Evolutionary conservation across 1,284 basidiomycete genomes (phyloP).

Genomic region (Boletus semigastroideus): DNA sequence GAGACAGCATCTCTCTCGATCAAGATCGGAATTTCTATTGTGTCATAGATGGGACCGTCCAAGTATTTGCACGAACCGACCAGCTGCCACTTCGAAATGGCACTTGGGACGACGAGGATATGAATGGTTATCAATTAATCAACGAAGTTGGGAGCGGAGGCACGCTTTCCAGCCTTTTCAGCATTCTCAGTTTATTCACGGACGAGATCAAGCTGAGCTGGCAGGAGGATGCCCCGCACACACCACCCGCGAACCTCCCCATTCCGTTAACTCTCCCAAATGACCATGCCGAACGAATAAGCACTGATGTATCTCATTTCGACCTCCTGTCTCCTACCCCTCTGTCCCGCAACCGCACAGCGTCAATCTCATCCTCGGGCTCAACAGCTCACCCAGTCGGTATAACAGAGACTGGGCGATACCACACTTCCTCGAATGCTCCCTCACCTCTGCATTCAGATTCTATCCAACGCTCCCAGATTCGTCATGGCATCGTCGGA

Average conservation of each 20-base stretch:
- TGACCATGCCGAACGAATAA: slow-evolving; percentile 38
- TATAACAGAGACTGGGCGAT: slow-evolving; percentile 22
- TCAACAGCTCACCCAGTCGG: slow-evolving; percentile 60
- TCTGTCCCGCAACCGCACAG: slow-evolving; percentile 39
- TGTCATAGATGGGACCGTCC: slow-evolving; percentile 88
- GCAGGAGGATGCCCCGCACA: slow-evolving; percentile 56
- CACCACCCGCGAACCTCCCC: slow-evolving; percentile 20
- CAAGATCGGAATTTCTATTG: slow-evolving; percentile 95
- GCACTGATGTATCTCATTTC: slow-evolving; percentile 66
- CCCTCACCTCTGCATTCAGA: slow-evolving; percentile 27
- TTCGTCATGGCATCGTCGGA: slow-evolving; percentile 73
- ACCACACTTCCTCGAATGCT: slow-evolving; percentile 11
- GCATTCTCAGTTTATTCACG: slow-evolving; percentile 93
- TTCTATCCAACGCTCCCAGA: slow-evolving; percentile 29
- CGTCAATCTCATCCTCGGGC: slow-evolving; percentile 60
- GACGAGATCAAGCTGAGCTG: slow-evolving; percentile 95
- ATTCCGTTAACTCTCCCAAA: slow-evolving; percentile 21
- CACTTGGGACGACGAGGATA: slow-evolving; percentile 78
- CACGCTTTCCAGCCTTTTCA: slow-evolving; percentile 93
- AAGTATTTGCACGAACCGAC: slow-evolving; percentile 77
- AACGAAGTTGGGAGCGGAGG: slow-evolving; percentile 96
- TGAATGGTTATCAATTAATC: slow-evolving; percentile 91
- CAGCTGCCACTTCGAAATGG: slow-evolving; percentile 49
- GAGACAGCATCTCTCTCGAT: slow-evolving; percentile 87
- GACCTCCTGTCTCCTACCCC: slow-evolving; percentile 44